Percentiles rank a stretch among this genome's conserved stretches.
These are phyloP conservation scores for Phytophthora pini DNA, from an alignment of 352 stramenopile species.

Conservation along the genomic window DNA sequence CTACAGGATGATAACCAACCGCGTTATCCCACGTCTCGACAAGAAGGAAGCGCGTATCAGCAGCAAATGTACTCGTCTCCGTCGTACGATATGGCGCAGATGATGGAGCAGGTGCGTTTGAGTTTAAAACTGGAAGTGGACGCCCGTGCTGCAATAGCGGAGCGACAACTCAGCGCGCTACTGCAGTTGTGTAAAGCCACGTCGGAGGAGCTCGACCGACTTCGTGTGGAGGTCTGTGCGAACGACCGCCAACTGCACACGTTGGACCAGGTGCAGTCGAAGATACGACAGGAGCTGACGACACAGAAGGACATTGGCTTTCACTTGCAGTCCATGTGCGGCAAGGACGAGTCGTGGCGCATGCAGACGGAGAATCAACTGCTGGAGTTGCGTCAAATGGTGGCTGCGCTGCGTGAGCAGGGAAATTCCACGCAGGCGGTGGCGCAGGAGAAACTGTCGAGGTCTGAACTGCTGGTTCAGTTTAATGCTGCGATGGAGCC, in stretches of 20 bases:
- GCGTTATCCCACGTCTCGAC: slow-evolving; percentile 6
- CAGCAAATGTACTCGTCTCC: slow-evolving; percentile 69
- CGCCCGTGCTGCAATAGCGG: slow-evolving; percentile 71
- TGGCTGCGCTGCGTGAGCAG: slow-evolving; percentile 75
- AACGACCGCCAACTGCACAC: slow-evolving; percentile 80
- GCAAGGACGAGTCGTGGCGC: slow-evolving; percentile 88
- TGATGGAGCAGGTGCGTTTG: slow-evolving; percentile 87
- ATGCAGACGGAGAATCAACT: slow-evolving; percentile 87
- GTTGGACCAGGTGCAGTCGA: slow-evolving; percentile 76
- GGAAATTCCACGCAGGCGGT: slow-evolving; percentile 64
- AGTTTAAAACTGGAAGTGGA: slow-evolving; percentile 88
- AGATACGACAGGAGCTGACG: slow-evolving; percentile 79
- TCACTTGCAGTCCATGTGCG: slow-evolving; percentile 81
- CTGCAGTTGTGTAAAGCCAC: slow-evolving; percentile 77
- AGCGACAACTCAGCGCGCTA: slow-evolving; percentile 79
- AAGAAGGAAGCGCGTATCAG: slow-evolving; percentile 16
- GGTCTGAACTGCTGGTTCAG: slow-evolving; percentile 76
- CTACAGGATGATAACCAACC: slow-evolving; percentile 25
- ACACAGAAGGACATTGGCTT: slow-evolving; percentile 86
- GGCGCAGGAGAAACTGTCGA: slow-evolving; percentile 79
- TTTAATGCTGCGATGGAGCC: slow-evolving; percentile 85
- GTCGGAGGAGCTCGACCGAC: slow-evolving; percentile 74
- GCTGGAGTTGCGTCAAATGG: slow-evolving; percentile 76
- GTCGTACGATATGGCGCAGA: slow-evolving; percentile 80
- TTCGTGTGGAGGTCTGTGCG: slow-evolving; percentile 74